Percentiles rank a stretch among this genome's conserved stretches.
Conservation (phyloP, 2,329 filamentous ascomycete species). For the Setomelanomma holmii region DNA sequence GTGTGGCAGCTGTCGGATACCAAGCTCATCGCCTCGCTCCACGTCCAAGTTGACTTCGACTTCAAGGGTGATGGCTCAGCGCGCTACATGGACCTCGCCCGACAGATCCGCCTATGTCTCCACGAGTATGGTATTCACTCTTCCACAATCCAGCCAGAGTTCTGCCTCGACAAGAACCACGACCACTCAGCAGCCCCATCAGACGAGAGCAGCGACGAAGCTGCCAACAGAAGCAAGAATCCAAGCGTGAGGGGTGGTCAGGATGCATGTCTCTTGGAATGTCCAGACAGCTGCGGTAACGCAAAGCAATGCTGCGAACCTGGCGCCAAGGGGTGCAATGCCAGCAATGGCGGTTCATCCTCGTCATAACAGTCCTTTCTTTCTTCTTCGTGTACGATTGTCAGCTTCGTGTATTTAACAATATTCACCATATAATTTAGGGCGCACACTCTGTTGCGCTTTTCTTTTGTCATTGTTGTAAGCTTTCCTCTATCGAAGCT, state of each 20-base stretch:
- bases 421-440: neutral
- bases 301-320: conserved; percentile 53
- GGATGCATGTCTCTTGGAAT: conserved; percentile 52
- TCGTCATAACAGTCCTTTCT: conserved; percentile 7
- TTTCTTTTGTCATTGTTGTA: neutral
- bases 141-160: conserved; percentile 97
- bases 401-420: conserved; percentile 17
- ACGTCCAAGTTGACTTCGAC: conserved; percentile 90
- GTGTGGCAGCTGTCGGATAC: conserved; percentile 98
- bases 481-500: no score
- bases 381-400: conserved; percentile 3
- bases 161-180: conserved; percentile 55
- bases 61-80: conserved; percentile 79
- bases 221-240: conserved; percentile 37
- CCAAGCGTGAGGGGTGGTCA: conserved; percentile 46
- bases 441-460: neutral
- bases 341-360: conserved; percentile 20
- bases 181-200: conserved; percentile 48
- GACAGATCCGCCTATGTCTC: conserved; percentile 82
- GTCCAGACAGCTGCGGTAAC: conserved; percentile 52
- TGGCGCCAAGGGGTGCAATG: conserved; percentile 31
- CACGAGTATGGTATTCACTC: conserved; percentile 97
- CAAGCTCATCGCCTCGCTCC: conserved; percentile 90
- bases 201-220: conserved; percentile 43
- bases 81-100: conserved; percentile 90